Base-by-base conservation (phyloP, 495 filamentous ascomycete genomes). In the Daldinia loculata region DNA sequence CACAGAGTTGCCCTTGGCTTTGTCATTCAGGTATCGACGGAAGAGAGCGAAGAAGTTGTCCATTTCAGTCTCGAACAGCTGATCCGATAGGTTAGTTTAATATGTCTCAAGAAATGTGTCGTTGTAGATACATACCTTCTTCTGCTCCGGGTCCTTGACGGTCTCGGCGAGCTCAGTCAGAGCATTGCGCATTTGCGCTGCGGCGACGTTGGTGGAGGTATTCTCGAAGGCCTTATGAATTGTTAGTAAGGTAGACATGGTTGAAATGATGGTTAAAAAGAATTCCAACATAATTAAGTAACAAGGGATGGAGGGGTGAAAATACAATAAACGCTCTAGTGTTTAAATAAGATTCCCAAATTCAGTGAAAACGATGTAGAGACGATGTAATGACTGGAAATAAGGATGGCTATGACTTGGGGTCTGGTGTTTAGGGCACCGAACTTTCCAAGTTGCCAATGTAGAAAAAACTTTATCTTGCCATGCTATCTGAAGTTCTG, bases 21-120 rank as follows among this genome's bases (percentile, higher is more conserved):
- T 97, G 85, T 99, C 95, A 75, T 97, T 97, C 55, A 99, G 87
- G 80, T 97, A 99, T 78, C 95, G 88, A 67, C 96, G 91, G 90
- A 99, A 99, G 71, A 99, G 91, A 58, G 93, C 90, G 78, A 87
- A 99, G 88, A 99, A 99, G 89, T 99, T 99, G 88, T 99, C 95
- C 93, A 97, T 98, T 84, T 99, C 95, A 14, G 94, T 95, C 84
- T 98, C 95, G 81, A 98, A 99, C 50, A 91, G 81, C 91, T 83
- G 67, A 36, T 15, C 14, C 5, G 9, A 1, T 17, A 34, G 26
- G 39, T 75, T 66, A 76, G 74, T 64, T 53, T 22, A 22, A 57
- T 32, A 30, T 36, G 52, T 17, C 32, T 12, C 14, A 55, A 12
- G 51, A 27, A 1, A 19, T 3, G 19, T 45, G 26, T 7, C 24